A percentile compares a stretch with the other conserved stretches of the same genome.
Conservation (phyloP, 2,329 filamentous ascomycete genomes). For the Amesomyces nigricolor region DNA sequence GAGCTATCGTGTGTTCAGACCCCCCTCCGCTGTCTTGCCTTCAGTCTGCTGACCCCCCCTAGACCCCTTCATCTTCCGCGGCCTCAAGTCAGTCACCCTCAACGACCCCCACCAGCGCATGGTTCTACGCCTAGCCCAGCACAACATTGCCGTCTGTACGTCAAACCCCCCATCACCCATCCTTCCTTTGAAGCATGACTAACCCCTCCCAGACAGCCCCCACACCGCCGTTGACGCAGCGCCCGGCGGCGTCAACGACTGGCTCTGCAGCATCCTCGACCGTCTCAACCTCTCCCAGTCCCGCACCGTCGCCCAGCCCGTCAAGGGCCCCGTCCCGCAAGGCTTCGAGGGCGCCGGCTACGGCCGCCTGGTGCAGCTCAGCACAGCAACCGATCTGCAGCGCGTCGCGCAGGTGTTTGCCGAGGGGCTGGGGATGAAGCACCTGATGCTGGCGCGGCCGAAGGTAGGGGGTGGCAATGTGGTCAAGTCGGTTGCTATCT, state of each 20-base stretch:
- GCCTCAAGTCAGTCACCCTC: constrained; percentile 81
- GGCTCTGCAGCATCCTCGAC: constrained; percentile 77
- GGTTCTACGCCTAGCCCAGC: constrained; percentile 72
- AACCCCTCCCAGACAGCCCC: constrained; percentile 55
- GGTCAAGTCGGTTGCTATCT: constrained; percentile 68
- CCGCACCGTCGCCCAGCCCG: constrained; percentile 42
- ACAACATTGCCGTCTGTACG: constrained; percentile 77
- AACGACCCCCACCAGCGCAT: constrained; percentile 81
- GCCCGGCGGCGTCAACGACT: constrained; percentile 80
- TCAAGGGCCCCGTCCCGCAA: constrained; percentile 36
- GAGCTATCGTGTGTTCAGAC: constrained; percentile 94
- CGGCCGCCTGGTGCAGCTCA: constrained; percentile 45
- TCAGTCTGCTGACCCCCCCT: constrained; percentile 17
- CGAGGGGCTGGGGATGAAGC: constrained; percentile 57
- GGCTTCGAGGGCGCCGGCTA: constrained; percentile 47
- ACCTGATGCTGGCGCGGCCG: constrained; percentile 35
- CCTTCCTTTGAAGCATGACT: background rate
- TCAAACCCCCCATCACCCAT: background rate
- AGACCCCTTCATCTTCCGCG: constrained; percentile 96
- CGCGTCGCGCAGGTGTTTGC: constrained; percentile 52
- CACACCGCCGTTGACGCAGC: constrained; percentile 93
- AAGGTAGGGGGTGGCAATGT: constrained; percentile 12
- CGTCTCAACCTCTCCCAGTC: constrained; percentile 27
- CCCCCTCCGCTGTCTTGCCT: no score
- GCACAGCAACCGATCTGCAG: constrained; percentile 34